phyloP scores from a whole-genome alignment of 352 stramenopile genomes.

The Achlya hypogyna region DNA sequence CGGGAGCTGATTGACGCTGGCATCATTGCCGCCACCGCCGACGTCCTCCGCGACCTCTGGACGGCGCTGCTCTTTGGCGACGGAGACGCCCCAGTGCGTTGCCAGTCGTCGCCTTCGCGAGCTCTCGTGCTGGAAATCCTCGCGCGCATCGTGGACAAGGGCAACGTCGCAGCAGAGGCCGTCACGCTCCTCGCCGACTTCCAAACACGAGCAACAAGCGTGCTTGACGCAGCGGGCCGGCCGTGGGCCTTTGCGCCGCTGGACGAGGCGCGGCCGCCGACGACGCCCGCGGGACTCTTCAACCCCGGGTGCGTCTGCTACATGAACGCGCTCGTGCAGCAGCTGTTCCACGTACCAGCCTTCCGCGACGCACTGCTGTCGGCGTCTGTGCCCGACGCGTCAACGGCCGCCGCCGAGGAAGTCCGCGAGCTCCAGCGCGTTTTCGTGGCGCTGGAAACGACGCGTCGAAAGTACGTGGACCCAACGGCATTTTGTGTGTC shows the following conservation, averaged over 20 bases:
- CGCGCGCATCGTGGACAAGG: background rate
- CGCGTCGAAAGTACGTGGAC: conserved; percentile 40
- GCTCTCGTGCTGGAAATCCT: background rate
- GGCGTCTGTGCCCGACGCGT: background rate
- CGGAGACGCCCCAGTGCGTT: background rate
- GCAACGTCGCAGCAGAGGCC: background rate
- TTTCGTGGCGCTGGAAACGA: conserved; percentile 48
- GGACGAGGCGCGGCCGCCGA: conserved; percentile 30
- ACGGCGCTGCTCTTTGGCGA: background rate
- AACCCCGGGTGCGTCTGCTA: conserved; percentile 99
- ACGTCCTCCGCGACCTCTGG: background rate
- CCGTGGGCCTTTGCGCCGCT: conserved; percentile 50
- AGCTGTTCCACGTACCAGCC: conserved; percentile 82
- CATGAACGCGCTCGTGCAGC: conserved; percentile 98
- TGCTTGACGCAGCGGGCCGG: conserved; percentile 29
- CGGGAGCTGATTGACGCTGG: background rate
- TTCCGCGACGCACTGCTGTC: conserved; percentile 49
- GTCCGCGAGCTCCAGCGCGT: conserved; percentile 54
- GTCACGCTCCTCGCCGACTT: background rate
- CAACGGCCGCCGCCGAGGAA: conserved; percentile 34
- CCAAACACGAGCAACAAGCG: conserved; percentile 25
- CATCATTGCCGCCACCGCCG: background rate
- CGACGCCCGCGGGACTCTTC: conserved; percentile 74
- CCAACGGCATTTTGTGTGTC: conserved; percentile 56
- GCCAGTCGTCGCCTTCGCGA: background rate